Percentiles rank a stretch among this genome's conserved stretches.
Evolutionary conservation across 2,329 filamentous ascomycete genomes (phyloP).

Genomic region (Sphaerostilbella broomeana): DNA sequence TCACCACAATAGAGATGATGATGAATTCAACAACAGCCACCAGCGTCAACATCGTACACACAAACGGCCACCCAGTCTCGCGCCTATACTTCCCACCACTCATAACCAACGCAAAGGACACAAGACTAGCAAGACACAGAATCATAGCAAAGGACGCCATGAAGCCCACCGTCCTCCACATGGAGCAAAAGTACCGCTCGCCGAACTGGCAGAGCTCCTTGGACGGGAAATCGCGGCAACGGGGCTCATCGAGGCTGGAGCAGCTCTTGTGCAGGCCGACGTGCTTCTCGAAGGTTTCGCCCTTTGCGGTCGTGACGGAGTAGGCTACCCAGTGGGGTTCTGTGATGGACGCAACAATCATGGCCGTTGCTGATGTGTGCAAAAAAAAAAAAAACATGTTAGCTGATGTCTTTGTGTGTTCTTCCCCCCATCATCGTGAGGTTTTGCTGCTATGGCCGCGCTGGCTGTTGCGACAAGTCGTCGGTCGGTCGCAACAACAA

Average conservation of each 20-base stretch:
- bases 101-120: constrained; percentile 72
- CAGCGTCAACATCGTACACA: constrained; percentile 58
- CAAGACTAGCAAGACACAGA: constrained; percentile 72
- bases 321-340: constrained; percentile 67
- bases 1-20: constrained; percentile 77
- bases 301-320: constrained; percentile 43
- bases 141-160: constrained; percentile 78
- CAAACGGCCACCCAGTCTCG: constrained; percentile 74
- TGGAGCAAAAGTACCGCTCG: constrained; percentile 74
- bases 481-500: not conserved
- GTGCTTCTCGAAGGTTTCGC: constrained; percentile 46
- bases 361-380: constrained; percentile 52
- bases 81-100: constrained; percentile 72
- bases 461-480: constrained; percentile 1
- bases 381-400: no score
- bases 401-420: not conserved
- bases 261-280: constrained; percentile 80
- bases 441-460: constrained; percentile 1
- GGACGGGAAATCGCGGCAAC: constrained; percentile 43
- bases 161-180: constrained; percentile 87
- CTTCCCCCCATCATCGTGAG: not conserved
- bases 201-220: constrained; percentile 29
- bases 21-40: constrained; percentile 64
- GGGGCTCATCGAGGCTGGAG: constrained; percentile 57
- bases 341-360: constrained; percentile 64